Percentiles rank a stretch among this genome's conserved stretches.
These are phyloP conservation scores for Macroventuria anomochaeta DNA, from an alignment of 2,329 filamentous ascomycete genomes.

Conservation along the genomic window DNA sequence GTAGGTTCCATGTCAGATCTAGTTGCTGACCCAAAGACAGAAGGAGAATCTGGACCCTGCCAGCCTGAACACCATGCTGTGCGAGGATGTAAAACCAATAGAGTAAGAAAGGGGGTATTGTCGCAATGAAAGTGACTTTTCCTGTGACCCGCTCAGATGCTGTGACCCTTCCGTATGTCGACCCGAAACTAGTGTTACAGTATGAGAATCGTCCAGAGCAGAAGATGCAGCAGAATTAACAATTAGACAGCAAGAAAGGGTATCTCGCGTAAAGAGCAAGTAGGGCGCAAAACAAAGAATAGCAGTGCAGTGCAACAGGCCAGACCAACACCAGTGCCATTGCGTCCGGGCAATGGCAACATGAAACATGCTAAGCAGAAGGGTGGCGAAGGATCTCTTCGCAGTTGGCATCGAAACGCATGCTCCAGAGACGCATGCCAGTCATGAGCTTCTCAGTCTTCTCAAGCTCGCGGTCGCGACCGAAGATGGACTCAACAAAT, in stretches of 20 bases:
- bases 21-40: constrained; percentile 23
- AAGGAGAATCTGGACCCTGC: constrained; percentile 34
- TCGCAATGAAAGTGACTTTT: constrained; percentile 48
- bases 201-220: constrained; percentile 38
- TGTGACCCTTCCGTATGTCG: constrained; percentile 30
- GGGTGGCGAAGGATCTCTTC: constrained; percentile 78
- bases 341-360: constrained; percentile 27
- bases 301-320: constrained; percentile 19
- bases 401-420: constrained; percentile 95
- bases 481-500: constrained; percentile 96
- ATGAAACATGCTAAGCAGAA: constrained; percentile 36
- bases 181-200: constrained; percentile 46
- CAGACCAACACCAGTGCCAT: constrained; percentile 38
- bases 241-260: constrained; percentile 47
- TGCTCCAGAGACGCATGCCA: constrained; percentile 83
- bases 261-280: constrained; percentile 49
- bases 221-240: constrained; percentile 47
- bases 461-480: constrained; percentile 85
- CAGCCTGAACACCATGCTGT: constrained; percentile 28
- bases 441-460: constrained; percentile 94
- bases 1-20: constrained; percentile 12
- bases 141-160: constrained; percentile 47
- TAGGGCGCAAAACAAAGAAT: constrained; percentile 28
- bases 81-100: constrained; percentile 23
- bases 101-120: constrained; percentile 39